Conservation (phyloP, 495 filamentous ascomycete genomes). For the Penicillium daleae region DNA sequence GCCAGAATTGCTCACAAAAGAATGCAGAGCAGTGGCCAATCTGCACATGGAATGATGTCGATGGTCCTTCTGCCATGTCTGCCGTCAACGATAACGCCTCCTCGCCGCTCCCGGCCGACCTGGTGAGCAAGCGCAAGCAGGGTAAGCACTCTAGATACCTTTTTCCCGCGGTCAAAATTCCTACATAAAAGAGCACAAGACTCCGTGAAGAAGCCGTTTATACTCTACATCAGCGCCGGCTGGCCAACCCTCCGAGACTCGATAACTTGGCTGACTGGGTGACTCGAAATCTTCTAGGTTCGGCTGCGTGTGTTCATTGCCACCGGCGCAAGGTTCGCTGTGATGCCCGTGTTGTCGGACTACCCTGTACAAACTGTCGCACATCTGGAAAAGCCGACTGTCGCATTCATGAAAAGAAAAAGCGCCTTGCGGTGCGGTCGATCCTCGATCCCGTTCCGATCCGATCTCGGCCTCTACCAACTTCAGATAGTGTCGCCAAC, state of each 20-base stretch:
- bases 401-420: conserved; percentile 55
- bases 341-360: conserved; percentile 49
- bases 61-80: conserved; percentile 39
- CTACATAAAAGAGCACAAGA: too few relatives aligned
- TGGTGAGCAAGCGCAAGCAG: conserved; percentile 42
- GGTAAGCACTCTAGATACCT: conserved; percentile 24
- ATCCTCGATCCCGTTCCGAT: conserved; percentile 55
- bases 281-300: conserved; percentile 37
- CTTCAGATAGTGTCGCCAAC: conserved; percentile 31
- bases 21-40: conserved; percentile 32
- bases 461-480: conserved; percentile 46
- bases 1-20: conserved; percentile 17
- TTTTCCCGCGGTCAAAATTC: neutral
- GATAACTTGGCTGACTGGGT: conserved; percentile 18
- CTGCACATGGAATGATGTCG: conserved; percentile 34
- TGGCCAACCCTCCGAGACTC: neutral
- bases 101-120: conserved; percentile 35
- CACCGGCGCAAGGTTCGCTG: conserved; percentile 56
- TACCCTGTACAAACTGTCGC: conserved; percentile 52
- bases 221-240: neutral
- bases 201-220: neutral
- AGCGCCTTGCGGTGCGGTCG: conserved; percentile 49
- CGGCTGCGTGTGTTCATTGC: conserved; percentile 51
- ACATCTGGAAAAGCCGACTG: conserved; percentile 51
- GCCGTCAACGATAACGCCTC: conserved; percentile 37